phyloP scores from a whole-genome alignment of 176 grass and related monocot species.

The Pontederia crassipes region DNA sequence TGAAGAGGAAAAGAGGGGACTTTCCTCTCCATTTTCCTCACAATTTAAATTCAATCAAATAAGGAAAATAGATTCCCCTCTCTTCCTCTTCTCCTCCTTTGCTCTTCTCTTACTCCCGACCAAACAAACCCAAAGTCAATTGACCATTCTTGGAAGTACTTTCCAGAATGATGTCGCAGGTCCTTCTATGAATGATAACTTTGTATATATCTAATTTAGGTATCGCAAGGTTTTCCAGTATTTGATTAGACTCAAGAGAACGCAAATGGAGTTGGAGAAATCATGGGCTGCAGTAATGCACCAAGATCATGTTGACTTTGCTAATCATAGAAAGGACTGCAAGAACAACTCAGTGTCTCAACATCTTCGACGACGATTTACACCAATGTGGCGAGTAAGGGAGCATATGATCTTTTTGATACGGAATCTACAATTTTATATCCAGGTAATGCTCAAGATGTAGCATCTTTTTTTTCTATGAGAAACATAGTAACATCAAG shows the following conservation, averaged over 20 bases:
- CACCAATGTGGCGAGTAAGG: slow-evolving; percentile 89
- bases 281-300: slow-evolving; percentile 98
- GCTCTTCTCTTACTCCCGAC: too few species aligned
- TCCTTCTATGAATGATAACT: slow-evolving; percentile 7
- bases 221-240: slow-evolving; percentile 97
- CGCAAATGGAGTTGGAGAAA: slow-evolving; percentile 97
- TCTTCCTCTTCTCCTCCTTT: too few species aligned
- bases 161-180: too few species aligned
- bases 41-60: too few species aligned
- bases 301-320: slow-evolving; percentile 97
- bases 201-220: slow-evolving; percentile 30
- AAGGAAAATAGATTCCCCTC: too few species aligned
- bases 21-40: too few species aligned
- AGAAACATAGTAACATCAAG: neutral
- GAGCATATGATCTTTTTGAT: slow-evolving; percentile 99
- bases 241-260: slow-evolving; percentile 91
- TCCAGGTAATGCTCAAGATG: slow-evolving; percentile 48
- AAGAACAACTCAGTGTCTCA: slow-evolving; percentile 48
- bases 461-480: slow-evolving; percentile 6
- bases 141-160: too few species aligned
- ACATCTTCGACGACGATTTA: slow-evolving; percentile 41
- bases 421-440: slow-evolving; percentile 95
- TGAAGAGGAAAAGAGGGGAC: too few species aligned
- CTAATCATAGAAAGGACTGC: slow-evolving; percentile 58
- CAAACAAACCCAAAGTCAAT: too few species aligned